Base-by-base conservation (phyloP, 1,139 yeast species). In the Hansenula anomala region DNA sequence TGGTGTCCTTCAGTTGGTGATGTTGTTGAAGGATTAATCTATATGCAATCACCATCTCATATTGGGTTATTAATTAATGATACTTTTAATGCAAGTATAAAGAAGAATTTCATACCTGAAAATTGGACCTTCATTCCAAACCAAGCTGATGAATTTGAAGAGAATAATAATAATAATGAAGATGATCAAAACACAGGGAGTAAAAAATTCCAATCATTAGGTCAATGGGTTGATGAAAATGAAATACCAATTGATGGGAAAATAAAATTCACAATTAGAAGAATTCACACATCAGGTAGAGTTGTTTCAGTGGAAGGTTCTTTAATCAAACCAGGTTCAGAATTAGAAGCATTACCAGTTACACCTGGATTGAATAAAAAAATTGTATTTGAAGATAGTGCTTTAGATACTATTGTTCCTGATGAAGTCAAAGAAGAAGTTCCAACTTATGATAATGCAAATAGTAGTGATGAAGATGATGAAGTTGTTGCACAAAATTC, bases 11-110 rank as follows among this genome's bases (percentile, higher is more conserved):
- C 77, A 51, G 71, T 79, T 13, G 96, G 95, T 6, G 97, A 92
- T 55, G 66, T 70, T 2, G 63, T 90, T 25, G 95, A 90, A 58
- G 98, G 98, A 7, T 75, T 79, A 66, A 75, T 86, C 42, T 88
- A 88, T 65, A 79, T 92, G 75, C 97, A 90, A 66, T 83, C 97
- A 2, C 96, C 96, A 14, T 84, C 96, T 9, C 98, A 92, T 58
- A 82, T 94, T 55, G 97, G 97, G 45, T 69, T 92, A 47, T 73
- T 92, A 51, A 73, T 92, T 38, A 92, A 87, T 59, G 97, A 92
- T 62, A 87, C 95, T 1, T 92, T 92, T 67, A 94, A 92, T 64
- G 97, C 97, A 26, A 80, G 94, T 39, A 88, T 92, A 48, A 87
- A 86, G 61, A 80, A 86, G 60, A 82, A 75, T 58, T 79, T 78